Conservation (phyloP, 805 yeast species). For the Kazachstania taianensis region DNA sequence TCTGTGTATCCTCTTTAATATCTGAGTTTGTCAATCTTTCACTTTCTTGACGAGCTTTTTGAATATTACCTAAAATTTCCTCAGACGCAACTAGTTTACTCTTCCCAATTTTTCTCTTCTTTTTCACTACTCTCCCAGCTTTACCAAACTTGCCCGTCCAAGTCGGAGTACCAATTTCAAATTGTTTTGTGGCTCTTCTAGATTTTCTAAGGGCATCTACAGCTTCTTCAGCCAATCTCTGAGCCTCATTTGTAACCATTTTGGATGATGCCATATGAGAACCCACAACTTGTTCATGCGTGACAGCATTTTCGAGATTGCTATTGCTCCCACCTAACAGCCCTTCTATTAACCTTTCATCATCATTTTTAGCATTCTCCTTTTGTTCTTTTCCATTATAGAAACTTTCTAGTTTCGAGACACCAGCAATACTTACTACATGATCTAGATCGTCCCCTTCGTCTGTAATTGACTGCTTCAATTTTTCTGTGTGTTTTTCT, state of each 20-base stretch:
- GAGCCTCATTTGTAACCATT: slow-evolving; percentile 50
- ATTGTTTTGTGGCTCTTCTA: slow-evolving; percentile 29
- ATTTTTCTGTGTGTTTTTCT: slow-evolving; percentile 44
- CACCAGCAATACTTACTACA: slow-evolving; percentile 59
- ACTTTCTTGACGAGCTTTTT: slow-evolving; percentile 11
- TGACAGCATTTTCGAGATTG: slow-evolving; percentile 54
- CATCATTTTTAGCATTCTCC: slow-evolving; percentile 35
- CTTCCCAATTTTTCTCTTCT: background rate
- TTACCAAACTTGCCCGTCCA: slow-evolving; percentile 92
- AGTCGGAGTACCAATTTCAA: slow-evolving; percentile 72
- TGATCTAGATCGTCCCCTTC: slow-evolving; percentile 57
- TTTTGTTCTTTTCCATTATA: slow-evolving; percentile 41
- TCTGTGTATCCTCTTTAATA: background rate
- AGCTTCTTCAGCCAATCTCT: slow-evolving; percentile 43
- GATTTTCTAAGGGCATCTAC: slow-evolving; percentile 52
- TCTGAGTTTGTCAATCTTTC: background rate
- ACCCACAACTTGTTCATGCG: slow-evolving; percentile 69
- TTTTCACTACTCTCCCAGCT: slow-evolving; percentile 51
- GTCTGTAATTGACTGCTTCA: slow-evolving; percentile 27
- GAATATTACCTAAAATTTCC: slow-evolving; percentile 18
- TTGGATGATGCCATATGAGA: slow-evolving; percentile 29
- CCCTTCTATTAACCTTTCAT: slow-evolving; percentile 62
- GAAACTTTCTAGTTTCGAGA: slow-evolving; percentile 58
- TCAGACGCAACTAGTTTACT: slow-evolving; percentile 13
- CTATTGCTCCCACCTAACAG: slow-evolving; percentile 55